phyloP scores from a whole-genome alignment of 495 filamentous ascomycete species.

The Penicillium macrosclerotiorum region DNA sequence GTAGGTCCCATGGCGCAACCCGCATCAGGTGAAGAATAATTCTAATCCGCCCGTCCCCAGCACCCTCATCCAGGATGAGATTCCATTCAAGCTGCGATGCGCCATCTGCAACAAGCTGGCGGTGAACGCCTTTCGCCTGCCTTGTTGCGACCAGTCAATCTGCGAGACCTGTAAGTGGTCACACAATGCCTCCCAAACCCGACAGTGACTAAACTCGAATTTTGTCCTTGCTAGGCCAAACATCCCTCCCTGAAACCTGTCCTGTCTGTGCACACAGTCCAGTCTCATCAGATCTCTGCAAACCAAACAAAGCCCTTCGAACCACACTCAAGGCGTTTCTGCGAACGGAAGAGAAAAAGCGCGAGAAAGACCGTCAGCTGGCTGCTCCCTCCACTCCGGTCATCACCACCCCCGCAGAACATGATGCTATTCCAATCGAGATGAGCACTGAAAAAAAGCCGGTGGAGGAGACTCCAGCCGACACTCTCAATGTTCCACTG shows the following conservation, averaged over 20 bases:
- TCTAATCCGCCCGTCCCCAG: conserved; percentile 36
- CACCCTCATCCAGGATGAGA: conserved; percentile 76
- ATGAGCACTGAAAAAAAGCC: not conserved
- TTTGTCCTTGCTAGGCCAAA: conserved; percentile 57
- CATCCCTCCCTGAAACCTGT: conserved; percentile 73
- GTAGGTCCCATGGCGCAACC: conserved; percentile 20
- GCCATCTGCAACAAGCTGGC: conserved; percentile 88
- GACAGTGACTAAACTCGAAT: conserved; percentile 21
- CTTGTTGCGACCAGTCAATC: conserved; percentile 93
- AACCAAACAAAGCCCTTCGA: conserved; percentile 80
- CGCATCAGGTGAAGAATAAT: not conserved
- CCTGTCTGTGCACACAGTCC: conserved; percentile 92
- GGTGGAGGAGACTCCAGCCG: not conserved
- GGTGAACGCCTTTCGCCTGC: conserved; percentile 85
- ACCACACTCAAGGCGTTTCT: conserved; percentile 88
- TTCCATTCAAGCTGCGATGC: conserved; percentile 92
- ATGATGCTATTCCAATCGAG: conserved; percentile 17
- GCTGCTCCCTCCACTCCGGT: conserved; percentile 30
- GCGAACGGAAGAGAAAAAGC: conserved; percentile 82
- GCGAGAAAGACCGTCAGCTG: conserved; percentile 55
- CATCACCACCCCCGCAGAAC: conserved; percentile 22
- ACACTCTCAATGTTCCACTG: not conserved
- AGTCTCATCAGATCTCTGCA: conserved; percentile 80
- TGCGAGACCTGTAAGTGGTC: conserved; percentile 77
- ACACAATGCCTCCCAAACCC: not conserved